phyloP scores from a whole-genome alignment of 2,329 filamentous ascomycete genomes.

The Xylariaceae sp. region DNA sequence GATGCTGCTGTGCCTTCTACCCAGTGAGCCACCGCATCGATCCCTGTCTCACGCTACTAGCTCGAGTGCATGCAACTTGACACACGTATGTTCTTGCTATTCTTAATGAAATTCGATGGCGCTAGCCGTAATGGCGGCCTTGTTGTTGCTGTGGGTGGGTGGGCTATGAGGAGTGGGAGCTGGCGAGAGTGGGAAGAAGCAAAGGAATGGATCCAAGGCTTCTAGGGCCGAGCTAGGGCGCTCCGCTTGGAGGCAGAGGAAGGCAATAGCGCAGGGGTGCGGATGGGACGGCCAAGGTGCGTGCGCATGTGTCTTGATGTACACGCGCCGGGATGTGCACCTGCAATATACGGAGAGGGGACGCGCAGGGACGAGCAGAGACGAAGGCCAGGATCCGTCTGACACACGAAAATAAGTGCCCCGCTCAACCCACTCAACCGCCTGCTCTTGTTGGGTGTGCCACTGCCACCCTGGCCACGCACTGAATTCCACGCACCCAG shows the following conservation, averaged over 20 bases:
- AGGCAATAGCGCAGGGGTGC: conserved; percentile 13
- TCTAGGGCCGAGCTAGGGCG: conserved; percentile 32
- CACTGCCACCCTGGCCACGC: conserved; percentile 25
- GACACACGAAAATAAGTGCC: conserved; percentile 45
- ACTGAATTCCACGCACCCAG: background rate
- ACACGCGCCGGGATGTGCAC: conserved; percentile 30
- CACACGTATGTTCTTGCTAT: conserved; percentile 33
- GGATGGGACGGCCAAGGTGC: conserved; percentile 13
- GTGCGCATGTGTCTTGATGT: conserved; percentile 6
- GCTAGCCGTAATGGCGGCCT: conserved; percentile 33
- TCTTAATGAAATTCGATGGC: conserved; percentile 33
- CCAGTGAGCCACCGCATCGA: conserved; percentile 25
- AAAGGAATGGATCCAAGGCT: conserved; percentile 31
- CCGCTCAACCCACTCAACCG: conserved; percentile 27
- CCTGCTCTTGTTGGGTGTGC: conserved; percentile 21
- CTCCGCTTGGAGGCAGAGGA: conserved; percentile 18
- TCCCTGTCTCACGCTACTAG: conserved; percentile 28
- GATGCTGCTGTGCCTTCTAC: conserved; percentile 27
- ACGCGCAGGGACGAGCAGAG: conserved; percentile 24
- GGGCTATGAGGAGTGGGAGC: conserved; percentile 6
- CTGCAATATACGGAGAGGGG: conserved; percentile 47
- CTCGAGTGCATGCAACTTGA: conserved; percentile 18
- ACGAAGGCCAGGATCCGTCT: conserved; percentile 47
- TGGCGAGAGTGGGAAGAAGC: background rate
- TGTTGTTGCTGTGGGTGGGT: conserved; percentile 10